A percentile compares a stretch with the other conserved stretches of the same genome.
These are phyloP conservation scores for Otatea glauca DNA, from an alignment of 176 grass and related monocot species.

Conservation along the genomic window DNA sequence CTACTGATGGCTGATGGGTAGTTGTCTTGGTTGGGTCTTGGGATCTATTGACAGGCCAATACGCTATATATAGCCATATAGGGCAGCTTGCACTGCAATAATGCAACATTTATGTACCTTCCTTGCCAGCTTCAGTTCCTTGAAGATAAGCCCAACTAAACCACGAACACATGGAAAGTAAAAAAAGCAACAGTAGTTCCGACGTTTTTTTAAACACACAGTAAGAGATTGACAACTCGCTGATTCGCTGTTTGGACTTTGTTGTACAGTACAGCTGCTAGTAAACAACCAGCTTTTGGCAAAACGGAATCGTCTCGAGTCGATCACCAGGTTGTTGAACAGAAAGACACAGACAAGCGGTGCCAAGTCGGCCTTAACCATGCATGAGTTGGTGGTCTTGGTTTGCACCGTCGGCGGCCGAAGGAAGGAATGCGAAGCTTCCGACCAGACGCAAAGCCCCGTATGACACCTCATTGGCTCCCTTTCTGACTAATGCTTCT, in stretches of 20 bases:
- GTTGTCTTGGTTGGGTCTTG: not conserved
- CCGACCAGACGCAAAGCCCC: conserved; percentile 11
- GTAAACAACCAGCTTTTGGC: not conserved
- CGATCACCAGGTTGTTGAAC: not conserved
- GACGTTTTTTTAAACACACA: not conserved
- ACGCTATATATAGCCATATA: not conserved
- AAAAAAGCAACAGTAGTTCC: not conserved
- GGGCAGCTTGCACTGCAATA: not conserved
- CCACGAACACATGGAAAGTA: not conserved
- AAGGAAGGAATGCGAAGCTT: not conserved
- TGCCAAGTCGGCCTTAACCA: not conserved
- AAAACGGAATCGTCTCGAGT: not conserved
- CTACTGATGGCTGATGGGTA: not conserved
- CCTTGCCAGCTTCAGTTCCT: not conserved
- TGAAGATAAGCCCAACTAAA: not conserved
- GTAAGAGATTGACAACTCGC: conserved; percentile 1
- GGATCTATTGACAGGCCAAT: not conserved
- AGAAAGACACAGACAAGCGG: not conserved
- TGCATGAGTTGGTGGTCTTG: not conserved
- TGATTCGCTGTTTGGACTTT: not conserved
- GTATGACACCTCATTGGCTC: not conserved
- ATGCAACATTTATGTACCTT: not conserved
- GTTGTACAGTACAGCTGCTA: too few relatives aligned
- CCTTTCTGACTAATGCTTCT: not conserved
- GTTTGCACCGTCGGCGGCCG: conserved; percentile 17